Base-by-base conservation (phyloP, 129 eudicot species). In the Smallanthus sonchifolius region DNA sequence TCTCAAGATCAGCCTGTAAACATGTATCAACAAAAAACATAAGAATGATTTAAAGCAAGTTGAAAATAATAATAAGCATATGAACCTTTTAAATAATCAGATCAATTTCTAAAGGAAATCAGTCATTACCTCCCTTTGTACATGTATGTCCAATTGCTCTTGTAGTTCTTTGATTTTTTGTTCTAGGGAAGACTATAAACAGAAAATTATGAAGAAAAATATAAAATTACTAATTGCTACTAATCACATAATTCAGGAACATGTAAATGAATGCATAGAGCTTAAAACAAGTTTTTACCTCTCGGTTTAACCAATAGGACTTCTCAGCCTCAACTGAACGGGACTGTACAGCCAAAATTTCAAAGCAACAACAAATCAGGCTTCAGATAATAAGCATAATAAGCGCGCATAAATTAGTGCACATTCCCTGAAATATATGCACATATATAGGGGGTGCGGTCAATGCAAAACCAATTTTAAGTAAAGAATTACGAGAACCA, bases 51-150 rank as follows among this genome's bases (percentile, higher is more conserved):
- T 43, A 8, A 15, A 76, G n/a, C 48, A 69, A 34, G 64, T 77
- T 57, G 16, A 69, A 77, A 15, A 68, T 70, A 51, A 60, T 39
- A 43, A 70, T 59, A 34, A 13, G 35, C 54, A 78, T 35, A 64
- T 71, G 40, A 72, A 52, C 51, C 66, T 38, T 40, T 52, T 5
- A 69, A 39, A 30, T 45, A 32, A 70, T 48, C 70, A 17, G 59
- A 69, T 69, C 40, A 69, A 72, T 56, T 77, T 43, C 56, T 59
- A 52, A 47, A 48, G 6, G 20, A 61, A 39, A 40, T 63, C 65
- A 51, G 36, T 3, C 13, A 38, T 68, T 85, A 90, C 91, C 91
- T 84, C 89, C 65, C 78, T 82, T 72, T 78, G 84, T 72, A 78
- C 7, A 36, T 69, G 78, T 38, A 70, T 44, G 19, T 86, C 83